These are phyloP conservation scores for Aspergillus piperis DNA, from an alignment of 2,329 filamentous ascomycete species.

Conservation along the genomic window DNA sequence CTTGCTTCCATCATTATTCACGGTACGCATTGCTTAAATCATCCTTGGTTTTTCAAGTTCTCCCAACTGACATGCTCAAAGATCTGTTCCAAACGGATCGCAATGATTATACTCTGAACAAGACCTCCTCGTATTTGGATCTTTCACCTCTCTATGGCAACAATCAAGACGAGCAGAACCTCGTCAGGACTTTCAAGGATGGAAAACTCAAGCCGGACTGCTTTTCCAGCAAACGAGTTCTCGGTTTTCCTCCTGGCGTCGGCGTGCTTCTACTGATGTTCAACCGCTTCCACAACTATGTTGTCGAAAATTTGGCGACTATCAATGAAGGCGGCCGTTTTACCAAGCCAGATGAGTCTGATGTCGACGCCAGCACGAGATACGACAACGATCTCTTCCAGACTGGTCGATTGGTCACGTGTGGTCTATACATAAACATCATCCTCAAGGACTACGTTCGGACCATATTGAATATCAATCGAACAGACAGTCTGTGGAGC, in stretches of 20 bases:
- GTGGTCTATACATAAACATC: conserved; percentile 60
- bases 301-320: conserved; percentile 60
- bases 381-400: conserved; percentile 54
- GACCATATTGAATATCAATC: conserved; percentile 62
- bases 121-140: conserved; percentile 74
- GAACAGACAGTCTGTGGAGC: conserved; percentile 61
- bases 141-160: conserved; percentile 72
- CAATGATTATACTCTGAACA: conserved; percentile 62
- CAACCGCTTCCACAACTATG: conserved; percentile 70
- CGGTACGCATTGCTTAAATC: conserved; percentile 31
- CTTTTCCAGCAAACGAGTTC: conserved; percentile 65
- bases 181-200: conserved; percentile 63
- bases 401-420: conserved; percentile 56
- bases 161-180: conserved; percentile 62
- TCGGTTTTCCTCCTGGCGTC: conserved; percentile 70
- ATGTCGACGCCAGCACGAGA: conserved; percentile 37
- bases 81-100: conserved; percentile 68
- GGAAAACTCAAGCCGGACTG: conserved; percentile 72
- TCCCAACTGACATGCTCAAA: conserved; percentile 32
- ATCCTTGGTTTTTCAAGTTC: background rate
- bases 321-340: conserved; percentile 69
- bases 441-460: conserved; percentile 60
- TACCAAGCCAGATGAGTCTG: conserved; percentile 57
- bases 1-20: conserved; percentile 69
- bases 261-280: conserved; percentile 69